Base-by-base conservation (phyloP, 352 stramenopile genomes). In the Pythium biforme region DNA sequence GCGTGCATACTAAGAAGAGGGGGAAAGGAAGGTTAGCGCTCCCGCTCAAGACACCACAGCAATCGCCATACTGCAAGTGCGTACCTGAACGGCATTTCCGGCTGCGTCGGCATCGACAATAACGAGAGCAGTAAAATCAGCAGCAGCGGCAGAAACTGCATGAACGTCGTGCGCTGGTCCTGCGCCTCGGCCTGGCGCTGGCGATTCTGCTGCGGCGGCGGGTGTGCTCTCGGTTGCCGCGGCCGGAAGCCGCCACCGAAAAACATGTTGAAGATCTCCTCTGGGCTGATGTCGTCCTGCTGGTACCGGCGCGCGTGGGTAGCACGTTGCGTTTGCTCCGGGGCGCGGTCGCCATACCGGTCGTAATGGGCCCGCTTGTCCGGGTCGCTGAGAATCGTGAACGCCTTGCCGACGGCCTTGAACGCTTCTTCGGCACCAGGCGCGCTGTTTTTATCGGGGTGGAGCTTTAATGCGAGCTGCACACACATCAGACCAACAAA, bases 341-440 rank as follows among this genome's bases (percentile, higher is more conserved):
- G 76, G 8, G 68, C 70, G 45, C 72, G 76, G 47, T 92, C 83
- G 6, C 84, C 89, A 51, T 84, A 92, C 9, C 76, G 79, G 50
- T 96, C 88, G 58, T 96, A 97, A 59, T 96, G 79, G 43, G 83
- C 74, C 25, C 88, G 85, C 67, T 97, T 97, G 45, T 96, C 80
- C 0, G 81, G 76, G 66, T 97, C 90, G 45, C 88, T 97, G 43
- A 97, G 72, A 23, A 94, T 86, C 10, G 87, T 86, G 75, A 99
- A 99, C 14, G 97, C 97, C 33, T 97, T 92, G 57, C 87, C 87
- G 4, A 95, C 87, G 2, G 87, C 94, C 76, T 99, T 99, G 79
- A 99, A 99, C 27, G 97, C 97, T 64, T 99, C 97, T 69, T 99
- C 97, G 5, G 97, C 95, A 40, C 96, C 89, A 1, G 95, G 96